Evolutionary conservation across 1,139 yeast species (phyloP).

Genomic region (Yamadazyma friedrichii): DNA sequence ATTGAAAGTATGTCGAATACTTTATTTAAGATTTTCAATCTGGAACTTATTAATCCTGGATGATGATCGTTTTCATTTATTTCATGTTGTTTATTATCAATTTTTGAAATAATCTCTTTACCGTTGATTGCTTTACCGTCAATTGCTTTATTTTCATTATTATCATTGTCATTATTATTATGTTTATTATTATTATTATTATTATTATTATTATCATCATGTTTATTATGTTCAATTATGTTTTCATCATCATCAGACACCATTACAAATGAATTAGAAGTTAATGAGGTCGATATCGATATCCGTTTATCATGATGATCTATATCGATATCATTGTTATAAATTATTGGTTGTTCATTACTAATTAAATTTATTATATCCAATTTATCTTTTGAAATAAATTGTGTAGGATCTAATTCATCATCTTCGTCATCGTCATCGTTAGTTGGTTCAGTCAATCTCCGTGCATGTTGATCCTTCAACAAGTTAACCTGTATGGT

Average conservation of each 20-base stretch:
- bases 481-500: conserved; percentile 35
- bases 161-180: conserved; percentile 5
- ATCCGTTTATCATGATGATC: conserved; percentile 18
- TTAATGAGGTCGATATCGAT: conserved; percentile 17
- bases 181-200: conserved; percentile 8
- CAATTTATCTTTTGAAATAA: conserved; percentile 33
- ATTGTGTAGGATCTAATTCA: conserved; percentile 26
- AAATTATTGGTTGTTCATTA: conserved; percentile 19
- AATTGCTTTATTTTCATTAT: too few relatives aligned
- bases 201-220: conserved; percentile 16
- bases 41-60: conserved; percentile 26
- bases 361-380: conserved; percentile 23
- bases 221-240: background rate
- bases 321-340: conserved; percentile 17
- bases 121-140: conserved; percentile 3
- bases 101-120: background rate
- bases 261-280: conserved; percentile 34
- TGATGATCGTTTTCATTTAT: conserved; percentile 3
- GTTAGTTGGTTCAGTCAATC: conserved; percentile 5
- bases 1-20: conserved; percentile 54
- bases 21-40: conserved; percentile 61
- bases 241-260: conserved; percentile 21
- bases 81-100: conserved; percentile 11
- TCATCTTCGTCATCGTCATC: conserved; percentile 14
- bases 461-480: conserved; percentile 17